Conservation (phyloP, 139 green algal genomes). For the Nannochloris sp. region DNA sequence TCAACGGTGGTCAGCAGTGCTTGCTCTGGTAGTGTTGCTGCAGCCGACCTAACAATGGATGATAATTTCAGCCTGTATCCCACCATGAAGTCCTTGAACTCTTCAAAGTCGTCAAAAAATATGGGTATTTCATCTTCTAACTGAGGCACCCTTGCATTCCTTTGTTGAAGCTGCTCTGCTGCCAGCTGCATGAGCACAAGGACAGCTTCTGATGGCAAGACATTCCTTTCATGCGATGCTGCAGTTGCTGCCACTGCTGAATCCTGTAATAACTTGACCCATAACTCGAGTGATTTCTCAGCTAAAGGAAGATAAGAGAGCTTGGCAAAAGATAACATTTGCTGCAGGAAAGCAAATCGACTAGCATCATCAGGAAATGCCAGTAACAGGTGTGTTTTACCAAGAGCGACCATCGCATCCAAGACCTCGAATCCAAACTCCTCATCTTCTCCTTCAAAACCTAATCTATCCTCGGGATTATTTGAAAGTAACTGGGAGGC, state of each 20-base stretch:
- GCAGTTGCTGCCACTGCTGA: not conserved
- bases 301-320: constrained; percentile 58
- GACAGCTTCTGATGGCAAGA: constrained; percentile 26
- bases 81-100: constrained; percentile 39
- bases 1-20: constrained; percentile 24
- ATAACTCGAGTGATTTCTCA: constrained; percentile 49
- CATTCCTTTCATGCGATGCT: not conserved
- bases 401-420: constrained; percentile 46
- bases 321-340: constrained; percentile 54
- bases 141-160: constrained; percentile 11
- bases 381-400: constrained; percentile 33
- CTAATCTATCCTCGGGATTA: constrained; percentile 28
- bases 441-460: constrained; percentile 41
- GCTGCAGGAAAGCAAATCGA: constrained; percentile 17
- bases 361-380: not conserved
- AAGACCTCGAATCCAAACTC: constrained; percentile 57
- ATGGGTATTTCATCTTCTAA: constrained; percentile 31
- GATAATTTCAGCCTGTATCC: constrained; percentile 28
- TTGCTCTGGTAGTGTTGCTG: constrained; percentile 32
- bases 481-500: constrained; percentile 32
- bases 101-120: constrained; percentile 39
- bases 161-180: constrained; percentile 25
- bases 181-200: constrained; percentile 34
- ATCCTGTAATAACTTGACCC: constrained; percentile 30
- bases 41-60: constrained; percentile 20